These are phyloP conservation scores for Ceratobasidium sp. DNA, from an alignment of 1,284 basidiomycete species.

Conservation along the genomic window DNA sequence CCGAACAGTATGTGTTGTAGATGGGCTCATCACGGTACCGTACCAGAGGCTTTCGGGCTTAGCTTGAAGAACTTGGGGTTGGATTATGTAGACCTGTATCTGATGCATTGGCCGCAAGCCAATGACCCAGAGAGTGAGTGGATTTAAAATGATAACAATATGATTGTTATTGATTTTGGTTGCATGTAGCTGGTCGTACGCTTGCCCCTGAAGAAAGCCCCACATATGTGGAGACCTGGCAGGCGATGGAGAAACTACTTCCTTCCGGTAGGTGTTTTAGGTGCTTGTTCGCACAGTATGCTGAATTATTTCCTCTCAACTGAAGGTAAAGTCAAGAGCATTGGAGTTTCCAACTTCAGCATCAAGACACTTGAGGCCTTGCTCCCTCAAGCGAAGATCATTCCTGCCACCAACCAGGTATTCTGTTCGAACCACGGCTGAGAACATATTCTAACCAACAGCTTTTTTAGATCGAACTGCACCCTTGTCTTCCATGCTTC, in stretches of 20 bases:
- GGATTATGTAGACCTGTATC: constrained; percentile 63
- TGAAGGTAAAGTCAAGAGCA: constrained; percentile 57
- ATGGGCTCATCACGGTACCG: constrained; percentile 51
- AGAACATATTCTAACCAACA: background rate
- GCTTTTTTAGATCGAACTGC: constrained; percentile 68
- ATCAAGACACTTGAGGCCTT: constrained; percentile 54
- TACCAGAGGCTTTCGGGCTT: constrained; percentile 54
- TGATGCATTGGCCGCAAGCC: constrained; percentile 59
- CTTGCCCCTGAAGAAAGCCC: constrained; percentile 66
- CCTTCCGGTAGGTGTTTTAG: constrained; percentile 47
- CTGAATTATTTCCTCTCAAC: constrained; percentile 43
- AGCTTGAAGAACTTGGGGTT: constrained; percentile 59
- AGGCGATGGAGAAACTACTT: constrained; percentile 58
- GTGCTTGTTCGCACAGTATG: background rate
- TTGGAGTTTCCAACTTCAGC: constrained; percentile 59
- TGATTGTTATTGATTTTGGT: background rate
- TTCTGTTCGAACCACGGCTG: background rate
- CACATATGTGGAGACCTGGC: constrained; percentile 63
- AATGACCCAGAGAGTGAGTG: constrained; percentile 24
- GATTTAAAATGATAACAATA: constrained; percentile 48
- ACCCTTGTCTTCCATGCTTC: constrained; percentile 79
- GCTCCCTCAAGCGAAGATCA: constrained; percentile 60
- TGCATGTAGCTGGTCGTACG: constrained; percentile 4
- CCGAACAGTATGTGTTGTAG: background rate
- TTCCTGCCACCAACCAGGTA: constrained; percentile 80